Conservation (phyloP, 1,284 basidiomycete species). For the Filobasidium uniguttulatum region DNA sequence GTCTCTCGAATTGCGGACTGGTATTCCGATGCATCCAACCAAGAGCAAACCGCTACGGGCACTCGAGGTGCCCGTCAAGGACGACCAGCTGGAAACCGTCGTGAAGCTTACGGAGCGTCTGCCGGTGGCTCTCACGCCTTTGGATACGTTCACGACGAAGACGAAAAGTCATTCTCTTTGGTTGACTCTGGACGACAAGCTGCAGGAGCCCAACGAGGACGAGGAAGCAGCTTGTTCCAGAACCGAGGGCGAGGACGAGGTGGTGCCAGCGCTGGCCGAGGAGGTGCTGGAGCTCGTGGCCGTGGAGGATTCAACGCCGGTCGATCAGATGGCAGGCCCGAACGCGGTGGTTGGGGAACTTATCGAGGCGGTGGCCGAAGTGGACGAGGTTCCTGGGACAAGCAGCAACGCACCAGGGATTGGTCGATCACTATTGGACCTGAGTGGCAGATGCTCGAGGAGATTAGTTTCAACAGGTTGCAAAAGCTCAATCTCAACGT, state of each 20-base stretch:
- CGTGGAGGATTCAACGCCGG: conserved; percentile 23
- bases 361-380: conserved; percentile 47
- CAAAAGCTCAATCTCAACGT: conserved; percentile 85
- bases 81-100: conserved; percentile 35
- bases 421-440: conserved; percentile 85
- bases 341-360: conserved; percentile 28
- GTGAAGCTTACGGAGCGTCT: conserved; percentile 38
- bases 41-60: conserved; percentile 44
- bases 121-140: conserved; percentile 59
- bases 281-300: conserved; percentile 17
- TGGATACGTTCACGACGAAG: conserved; percentile 95
- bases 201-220: conserved; percentile 19
- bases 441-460: conserved; percentile 88
- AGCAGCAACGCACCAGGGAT: conserved; percentile 79
- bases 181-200: conserved; percentile 58
- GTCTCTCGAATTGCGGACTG: conserved; percentile 96
- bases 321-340: conserved; percentile 17
- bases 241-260: conserved; percentile 45
- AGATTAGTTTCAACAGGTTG: conserved; percentile 91
- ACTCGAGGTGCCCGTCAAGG: conserved; percentile 41
- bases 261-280: conserved; percentile 43
- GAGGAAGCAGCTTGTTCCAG: conserved; percentile 39
- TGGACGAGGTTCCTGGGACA: conserved; percentile 78
- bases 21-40: conserved; percentile 49
- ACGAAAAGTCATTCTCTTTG: conserved; percentile 93